Evolutionary conservation across 2,329 filamentous ascomycete species (phyloP).

Genomic region (Botrytis tulipae): DNA sequence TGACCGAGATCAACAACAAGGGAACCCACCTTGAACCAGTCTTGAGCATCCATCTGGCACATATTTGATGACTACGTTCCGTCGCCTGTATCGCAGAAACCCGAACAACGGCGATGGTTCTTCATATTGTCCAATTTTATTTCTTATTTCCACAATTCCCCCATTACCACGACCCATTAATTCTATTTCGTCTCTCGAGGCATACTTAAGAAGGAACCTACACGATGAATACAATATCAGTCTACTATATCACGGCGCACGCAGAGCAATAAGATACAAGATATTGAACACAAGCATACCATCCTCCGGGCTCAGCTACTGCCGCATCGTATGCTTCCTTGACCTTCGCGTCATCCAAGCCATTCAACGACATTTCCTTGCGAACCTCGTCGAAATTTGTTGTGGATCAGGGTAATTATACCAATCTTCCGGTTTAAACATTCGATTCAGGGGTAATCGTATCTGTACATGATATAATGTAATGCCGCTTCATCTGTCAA

Average conservation of each 20-base stretch:
- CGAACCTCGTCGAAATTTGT: slow-evolving; percentile 17
- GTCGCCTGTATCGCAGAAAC: slow-evolving; percentile 82
- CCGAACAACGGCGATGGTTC: slow-evolving; percentile 89
- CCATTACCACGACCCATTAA: slow-evolving; percentile 74
- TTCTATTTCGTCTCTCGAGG: slow-evolving; percentile 81
- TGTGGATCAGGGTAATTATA: slow-evolving; percentile 13
- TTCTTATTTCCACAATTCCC: slow-evolving; percentile 80
- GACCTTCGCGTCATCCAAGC: slow-evolving; percentile 77
- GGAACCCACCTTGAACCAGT: slow-evolving; percentile 76
- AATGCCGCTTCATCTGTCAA: slow-evolving; percentile 32
- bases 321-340: slow-evolving; percentile 82
- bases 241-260: slow-evolving; percentile 15
- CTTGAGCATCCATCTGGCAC: slow-evolving; percentile 88
- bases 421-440: slow-evolving; percentile 18
- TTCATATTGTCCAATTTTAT: slow-evolving; percentile 72
- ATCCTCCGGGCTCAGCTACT: slow-evolving; percentile 83
- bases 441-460: slow-evolving; percentile 34
- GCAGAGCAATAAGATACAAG: background rate
- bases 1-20: slow-evolving; percentile 29
- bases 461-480: slow-evolving; percentile 34
- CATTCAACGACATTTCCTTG: slow-evolving; percentile 85
- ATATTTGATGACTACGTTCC: slow-evolving; percentile 90
- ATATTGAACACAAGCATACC: slow-evolving; percentile 52
- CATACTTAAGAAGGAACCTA: slow-evolving; percentile 95
- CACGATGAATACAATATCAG: slow-evolving; percentile 23